A percentile compares a stretch with the other conserved stretches of the same genome.
Conservation (phyloP, 805 yeast genomes). For the Saccharomycopsis sp. region DNA sequence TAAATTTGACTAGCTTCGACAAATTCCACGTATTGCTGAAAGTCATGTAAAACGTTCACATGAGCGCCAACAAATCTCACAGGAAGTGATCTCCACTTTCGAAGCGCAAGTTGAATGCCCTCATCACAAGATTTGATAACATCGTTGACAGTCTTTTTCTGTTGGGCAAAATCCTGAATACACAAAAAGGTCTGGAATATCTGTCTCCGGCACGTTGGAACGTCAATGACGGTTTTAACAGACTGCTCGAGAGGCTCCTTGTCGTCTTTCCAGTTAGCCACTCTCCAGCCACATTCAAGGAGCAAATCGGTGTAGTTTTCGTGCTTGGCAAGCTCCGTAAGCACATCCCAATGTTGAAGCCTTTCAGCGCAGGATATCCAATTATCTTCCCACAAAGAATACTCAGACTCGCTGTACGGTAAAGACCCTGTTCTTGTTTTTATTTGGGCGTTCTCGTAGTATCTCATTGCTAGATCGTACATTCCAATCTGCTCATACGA, state of each 20-base stretch:
- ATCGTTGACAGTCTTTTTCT: slow-evolving; percentile 77
- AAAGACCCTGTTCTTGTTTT: slow-evolving; percentile 92
- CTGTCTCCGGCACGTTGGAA: slow-evolving; percentile 95
- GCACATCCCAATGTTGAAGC: slow-evolving; percentile 94
- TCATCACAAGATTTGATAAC: slow-evolving; percentile 87
- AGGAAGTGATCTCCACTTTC: slow-evolving; percentile 92
- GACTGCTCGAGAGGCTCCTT: slow-evolving; percentile 91
- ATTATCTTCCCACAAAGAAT: slow-evolving; percentile 95
- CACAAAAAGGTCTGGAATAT: slow-evolving; percentile 91
- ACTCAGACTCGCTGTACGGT: slow-evolving; percentile 94
- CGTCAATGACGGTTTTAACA: slow-evolving; percentile 95
- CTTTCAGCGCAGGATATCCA: slow-evolving; percentile 98
- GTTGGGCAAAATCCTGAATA: slow-evolving; percentile 89
- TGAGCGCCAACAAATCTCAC: slow-evolving; percentile 71
- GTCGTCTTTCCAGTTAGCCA: slow-evolving; percentile 96
- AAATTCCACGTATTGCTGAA: slow-evolving; percentile 96
- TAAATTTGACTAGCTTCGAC: slow-evolving; percentile 96
- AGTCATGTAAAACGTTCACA: slow-evolving; percentile 80
- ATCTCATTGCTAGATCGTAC: slow-evolving; percentile 89
- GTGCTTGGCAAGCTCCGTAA: slow-evolving; percentile 93
- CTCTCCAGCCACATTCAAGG: slow-evolving; percentile 99
- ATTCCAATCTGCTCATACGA: slow-evolving; percentile 92
- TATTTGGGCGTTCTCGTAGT: slow-evolving; percentile 94
- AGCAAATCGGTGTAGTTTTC: slow-evolving; percentile 94
- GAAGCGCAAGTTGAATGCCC: slow-evolving; percentile 85